phyloP scores from a whole-genome alignment of 805 yeast genomes.

The Hagleromyces aurorensis region DNA sequence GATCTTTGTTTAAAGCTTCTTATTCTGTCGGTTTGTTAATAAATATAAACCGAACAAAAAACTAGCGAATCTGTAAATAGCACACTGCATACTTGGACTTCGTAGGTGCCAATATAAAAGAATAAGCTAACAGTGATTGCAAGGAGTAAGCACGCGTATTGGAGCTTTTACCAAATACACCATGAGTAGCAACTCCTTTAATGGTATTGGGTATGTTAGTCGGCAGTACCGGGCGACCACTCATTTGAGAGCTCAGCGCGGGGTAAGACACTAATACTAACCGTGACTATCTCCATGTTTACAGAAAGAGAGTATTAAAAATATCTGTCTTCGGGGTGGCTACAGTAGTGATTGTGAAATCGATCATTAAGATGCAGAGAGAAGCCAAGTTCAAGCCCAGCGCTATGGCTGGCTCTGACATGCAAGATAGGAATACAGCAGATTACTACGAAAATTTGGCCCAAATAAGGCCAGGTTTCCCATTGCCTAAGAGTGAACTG shows the following conservation, averaged over 20 bases:
- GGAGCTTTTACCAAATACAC: not conserved
- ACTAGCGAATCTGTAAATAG: too few relatives aligned
- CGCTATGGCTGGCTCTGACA: slow-evolving; percentile 13
- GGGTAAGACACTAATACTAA: not conserved
- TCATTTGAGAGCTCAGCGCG: not conserved
- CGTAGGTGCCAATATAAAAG: too few relatives aligned
- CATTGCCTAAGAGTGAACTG: slow-evolving; percentile 23
- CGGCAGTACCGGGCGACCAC: not conserved
- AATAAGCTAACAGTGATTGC: not conserved
- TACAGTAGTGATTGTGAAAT: slow-evolving; percentile 21
- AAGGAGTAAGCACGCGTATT: too few relatives aligned
- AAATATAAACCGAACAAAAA: too few relatives aligned
- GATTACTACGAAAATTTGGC: slow-evolving; percentile 33
- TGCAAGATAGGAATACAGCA: slow-evolving; percentile 5
- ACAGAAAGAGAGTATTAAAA: slow-evolving; percentile 22
- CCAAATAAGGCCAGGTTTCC: slow-evolving; percentile 48
- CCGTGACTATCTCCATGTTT: too few relatives aligned
- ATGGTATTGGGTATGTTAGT: not conserved
- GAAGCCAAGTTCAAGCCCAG: slow-evolving; percentile 32
- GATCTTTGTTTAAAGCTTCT: too few relatives aligned
- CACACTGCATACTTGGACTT: too few relatives aligned
- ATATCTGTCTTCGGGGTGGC: slow-evolving; percentile 24
- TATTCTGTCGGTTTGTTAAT: too few relatives aligned
- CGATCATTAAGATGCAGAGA: slow-evolving; percentile 31
- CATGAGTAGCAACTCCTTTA: not conserved